These are phyloP conservation scores for Paecilomyces variotii DNA, from an alignment of 2,329 filamentous ascomycete species.

Conservation along the genomic window DNA sequence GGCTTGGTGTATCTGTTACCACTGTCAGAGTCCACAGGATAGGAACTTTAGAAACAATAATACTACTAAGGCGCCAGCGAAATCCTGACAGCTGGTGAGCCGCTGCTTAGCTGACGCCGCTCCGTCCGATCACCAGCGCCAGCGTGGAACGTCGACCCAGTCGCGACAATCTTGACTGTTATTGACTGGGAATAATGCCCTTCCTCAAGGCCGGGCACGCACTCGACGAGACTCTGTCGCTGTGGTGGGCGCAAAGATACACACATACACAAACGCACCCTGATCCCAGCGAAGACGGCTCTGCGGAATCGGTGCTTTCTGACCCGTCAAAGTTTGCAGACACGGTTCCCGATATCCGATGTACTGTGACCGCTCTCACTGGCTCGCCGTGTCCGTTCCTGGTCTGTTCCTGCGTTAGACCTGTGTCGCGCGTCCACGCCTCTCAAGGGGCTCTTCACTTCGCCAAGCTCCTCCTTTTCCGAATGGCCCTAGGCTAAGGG, in stretches of 20 bases:
- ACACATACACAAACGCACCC: not conserved
- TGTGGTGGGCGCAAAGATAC: not conserved
- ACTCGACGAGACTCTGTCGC: not conserved
- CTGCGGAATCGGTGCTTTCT: not conserved
- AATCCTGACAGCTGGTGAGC: not conserved
- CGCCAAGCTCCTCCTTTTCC: not conserved
- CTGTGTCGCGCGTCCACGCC: constrained; percentile 8
- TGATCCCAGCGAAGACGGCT: not conserved
- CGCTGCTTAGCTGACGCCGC: not conserved
- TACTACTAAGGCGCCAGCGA: not conserved
- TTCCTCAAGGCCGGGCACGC: not conserved
- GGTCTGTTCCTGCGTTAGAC: constrained; percentile 32
- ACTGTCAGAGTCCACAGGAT: not conserved
- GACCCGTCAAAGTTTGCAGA: not conserved
- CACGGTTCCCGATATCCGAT: not conserved
- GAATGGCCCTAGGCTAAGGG: not conserved
- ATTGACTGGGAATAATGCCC: not conserved
- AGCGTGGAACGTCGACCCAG: not conserved
- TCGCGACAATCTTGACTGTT: not conserved
- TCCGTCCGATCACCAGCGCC: not conserved
- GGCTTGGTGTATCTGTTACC: not conserved
- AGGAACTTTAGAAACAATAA: not conserved
- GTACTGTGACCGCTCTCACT: not conserved
- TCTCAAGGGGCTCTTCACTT: constrained; percentile 4
- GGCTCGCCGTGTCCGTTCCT: constrained; percentile 2